A percentile compares a stretch with the other conserved stretches of the same genome.
Evolutionary conservation across 257 asterid genomes (phyloP).

Genomic region (Fraxinus anomala): DNA sequence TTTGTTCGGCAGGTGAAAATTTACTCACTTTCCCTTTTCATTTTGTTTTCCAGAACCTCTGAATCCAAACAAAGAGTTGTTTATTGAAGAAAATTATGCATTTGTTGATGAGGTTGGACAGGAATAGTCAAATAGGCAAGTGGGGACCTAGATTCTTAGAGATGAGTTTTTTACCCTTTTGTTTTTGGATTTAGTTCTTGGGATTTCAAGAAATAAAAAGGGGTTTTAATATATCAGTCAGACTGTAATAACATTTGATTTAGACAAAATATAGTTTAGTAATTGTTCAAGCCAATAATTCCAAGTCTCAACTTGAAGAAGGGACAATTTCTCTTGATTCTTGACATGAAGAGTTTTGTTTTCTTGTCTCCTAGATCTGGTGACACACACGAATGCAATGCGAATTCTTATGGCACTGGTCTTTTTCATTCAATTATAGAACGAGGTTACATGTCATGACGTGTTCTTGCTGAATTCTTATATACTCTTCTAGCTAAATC

Average conservation of each 20-base stretch:
- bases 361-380: background rate
- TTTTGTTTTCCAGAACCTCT: too few relatives aligned
- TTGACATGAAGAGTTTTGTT: slow-evolving; percentile 40
- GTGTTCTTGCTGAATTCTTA: background rate
- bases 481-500: background rate
- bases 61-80: too few relatives aligned
- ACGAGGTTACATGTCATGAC: background rate
- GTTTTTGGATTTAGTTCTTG: background rate
- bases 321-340: slow-evolving; percentile 36
- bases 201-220: background rate
- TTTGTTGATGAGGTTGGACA: too few relatives aligned
- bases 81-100: too few relatives aligned
- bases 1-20: too few relatives aligned
- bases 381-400: too few relatives aligned
- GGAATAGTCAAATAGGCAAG: slow-evolving; percentile 29
- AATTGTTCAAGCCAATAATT: slow-evolving; percentile 16
- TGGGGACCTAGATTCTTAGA: too few relatives aligned
- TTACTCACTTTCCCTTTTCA: too few relatives aligned
- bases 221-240: slow-evolving; percentile 17
- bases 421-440: too few relatives aligned
- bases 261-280: background rate
- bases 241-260: slow-evolving; percentile 14
- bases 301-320: slow-evolving; percentile 23
- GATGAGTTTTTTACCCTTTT: too few relatives aligned
- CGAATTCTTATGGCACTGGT: too few relatives aligned